These are phyloP conservation scores for Dianthus caryophyllus DNA, from an alignment of 148 eudicot species.

Conservation along the genomic window DNA sequence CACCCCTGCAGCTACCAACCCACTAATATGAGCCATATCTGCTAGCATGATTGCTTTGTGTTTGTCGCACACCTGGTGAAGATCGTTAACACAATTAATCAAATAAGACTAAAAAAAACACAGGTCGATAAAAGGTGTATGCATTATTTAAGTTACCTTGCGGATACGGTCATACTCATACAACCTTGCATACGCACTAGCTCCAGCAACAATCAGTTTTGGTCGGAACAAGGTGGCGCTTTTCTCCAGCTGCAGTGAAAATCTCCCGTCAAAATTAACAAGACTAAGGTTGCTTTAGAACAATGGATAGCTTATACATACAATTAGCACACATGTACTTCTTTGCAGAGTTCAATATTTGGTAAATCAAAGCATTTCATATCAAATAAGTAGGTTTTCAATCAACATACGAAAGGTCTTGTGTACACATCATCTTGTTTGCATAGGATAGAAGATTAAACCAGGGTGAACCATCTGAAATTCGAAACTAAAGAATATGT, in stretches of 20 bases:
- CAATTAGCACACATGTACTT: neutral
- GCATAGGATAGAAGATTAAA: neutral
- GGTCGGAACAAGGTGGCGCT: slow-evolving; percentile 97
- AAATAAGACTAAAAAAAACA: neutral
- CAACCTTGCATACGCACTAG: slow-evolving; percentile 94
- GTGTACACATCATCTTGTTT: neutral
- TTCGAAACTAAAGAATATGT: neutral
- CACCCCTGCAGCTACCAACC: slow-evolving; percentile 88
- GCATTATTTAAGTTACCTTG: slow-evolving; percentile 44
- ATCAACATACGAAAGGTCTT: neutral
- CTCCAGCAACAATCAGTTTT: slow-evolving; percentile 94
- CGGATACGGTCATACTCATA: slow-evolving; percentile 88
- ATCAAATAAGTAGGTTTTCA: slow-evolving; percentile 2
- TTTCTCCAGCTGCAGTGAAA: slow-evolving; percentile 77
- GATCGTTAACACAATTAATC: slow-evolving; percentile 5
- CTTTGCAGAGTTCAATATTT: neutral
- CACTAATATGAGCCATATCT: slow-evolving; percentile 98
- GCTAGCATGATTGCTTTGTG: slow-evolving; percentile 91
- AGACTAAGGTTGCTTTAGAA: neutral
- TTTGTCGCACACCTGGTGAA: slow-evolving; percentile 76
- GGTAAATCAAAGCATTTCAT: neutral
- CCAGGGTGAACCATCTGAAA: neutral
- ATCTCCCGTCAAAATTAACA: slow-evolving; percentile 5
- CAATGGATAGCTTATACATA: neutral
- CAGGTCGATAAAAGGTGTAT: neutral